Percentiles rank a stretch among this genome's conserved stretches.
Evolutionary conservation across 2,329 filamentous ascomycete species (phyloP).

Genomic region (Acephala macrosclerotiorum): DNA sequence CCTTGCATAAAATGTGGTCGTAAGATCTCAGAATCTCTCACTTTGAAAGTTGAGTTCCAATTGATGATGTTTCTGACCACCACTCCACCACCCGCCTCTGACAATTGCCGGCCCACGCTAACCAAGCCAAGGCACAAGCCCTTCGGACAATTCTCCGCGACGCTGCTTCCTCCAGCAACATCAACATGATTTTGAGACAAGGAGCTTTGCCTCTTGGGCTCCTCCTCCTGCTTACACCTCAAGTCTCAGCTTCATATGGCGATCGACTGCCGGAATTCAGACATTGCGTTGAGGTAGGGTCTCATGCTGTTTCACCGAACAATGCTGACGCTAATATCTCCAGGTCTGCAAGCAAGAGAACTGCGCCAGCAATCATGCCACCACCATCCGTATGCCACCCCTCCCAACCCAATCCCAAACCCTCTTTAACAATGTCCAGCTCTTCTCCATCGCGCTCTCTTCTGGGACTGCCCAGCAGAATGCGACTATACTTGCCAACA

Average conservation of each 20-base stretch:
- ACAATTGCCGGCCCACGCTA: background rate
- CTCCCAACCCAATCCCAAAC: conserved; percentile 15
- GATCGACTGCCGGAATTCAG: conserved; percentile 88
- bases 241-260: conserved; percentile 76
- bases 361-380: conserved; percentile 69
- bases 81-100: background rate
- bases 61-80: background rate
- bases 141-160: conserved; percentile 9
- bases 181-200: conserved; percentile 38
- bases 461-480: conserved; percentile 93
- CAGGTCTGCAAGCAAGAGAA: conserved; percentile 85
- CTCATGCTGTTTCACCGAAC: conserved; percentile 21
- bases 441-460: conserved; percentile 81
- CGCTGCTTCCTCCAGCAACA: conserved; percentile 10
- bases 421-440: conserved; percentile 57
- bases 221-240: conserved; percentile 45
- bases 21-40: no score
- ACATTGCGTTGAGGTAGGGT: conserved; percentile 78
- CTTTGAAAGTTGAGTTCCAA: no score
- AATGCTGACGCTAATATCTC: conserved; percentile 17
- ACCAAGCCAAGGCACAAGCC: background rate
- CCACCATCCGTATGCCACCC: conserved; percentile 38
- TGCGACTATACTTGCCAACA: conserved; percentile 99
- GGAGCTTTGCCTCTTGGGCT: conserved; percentile 26
- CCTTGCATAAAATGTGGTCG: no score